Evolutionary conservation across 1,284 basidiomycete genomes (phyloP), one percentile per base, ranked within the genome.

Genomic region (Rhodotorula glutinis): DNA sequence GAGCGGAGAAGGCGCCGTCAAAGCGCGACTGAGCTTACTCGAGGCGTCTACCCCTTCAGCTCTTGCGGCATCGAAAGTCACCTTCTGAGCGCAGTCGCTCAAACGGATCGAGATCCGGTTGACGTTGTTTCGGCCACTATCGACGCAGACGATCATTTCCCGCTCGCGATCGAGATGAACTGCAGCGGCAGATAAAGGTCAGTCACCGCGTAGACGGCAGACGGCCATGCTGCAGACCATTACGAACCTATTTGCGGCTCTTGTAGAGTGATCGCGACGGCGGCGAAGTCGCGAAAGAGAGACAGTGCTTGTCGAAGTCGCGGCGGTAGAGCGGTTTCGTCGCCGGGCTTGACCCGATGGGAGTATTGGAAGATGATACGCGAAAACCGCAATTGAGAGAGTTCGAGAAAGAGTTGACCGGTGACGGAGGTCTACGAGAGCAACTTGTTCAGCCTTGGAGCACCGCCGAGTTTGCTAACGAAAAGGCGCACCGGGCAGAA

Each of bases 401-500:
- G 65, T 44, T 78, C 75, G 40, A 77, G 72, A 3, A 67, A 33
- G 43, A 77, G 61, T 1, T 82, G 81, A 10, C 90, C 90, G 60
- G 81, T 79, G 27, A 84, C 81, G 5, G 88, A 82, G 13, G 84
- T 86, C 90, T 92, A 63, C 21, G 44, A 25, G 21, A 41, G 30
- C 47, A 47, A 27, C 4, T 10, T 23, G 29, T 33, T 27, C 19
- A 19, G 44, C 11, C 23, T 4, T 23, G 14, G 16, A 38, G 43
- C n/a, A 27, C 19, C n/a, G 44, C 61, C 21, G 40, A 21, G 58
- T n/a, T 13, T 0, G 23, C 47, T 21, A 80, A 10, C 41, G 41
- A 43, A 43, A n/a, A n/a, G n/a, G 41, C 86, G 71, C 77, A 91
- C 90, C 16, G 87, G 83, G 72, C 87, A 91, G 73, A 85, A 87